A percentile compares a stretch with the other conserved stretches of the same genome.
Evolutionary conservation across 1,284 basidiomycete species (phyloP).

Genomic region (Irpex sp.): DNA sequence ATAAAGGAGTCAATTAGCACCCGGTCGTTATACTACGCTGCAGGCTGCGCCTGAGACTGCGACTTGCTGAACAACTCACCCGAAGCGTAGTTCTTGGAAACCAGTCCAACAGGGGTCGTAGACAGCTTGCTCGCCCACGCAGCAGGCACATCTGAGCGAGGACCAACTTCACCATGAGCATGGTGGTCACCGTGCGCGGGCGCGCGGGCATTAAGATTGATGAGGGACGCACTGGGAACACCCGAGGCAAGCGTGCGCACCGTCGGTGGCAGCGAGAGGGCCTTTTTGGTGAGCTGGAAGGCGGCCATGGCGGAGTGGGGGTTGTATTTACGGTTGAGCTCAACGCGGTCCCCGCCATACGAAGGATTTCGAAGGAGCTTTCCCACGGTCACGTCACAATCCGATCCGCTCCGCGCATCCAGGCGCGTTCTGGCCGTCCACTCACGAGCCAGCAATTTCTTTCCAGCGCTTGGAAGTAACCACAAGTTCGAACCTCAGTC

Average conservation of each 20-base stretch:
- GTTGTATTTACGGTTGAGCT: conserved; percentile 10
- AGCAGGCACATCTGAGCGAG: conserved; percentile 64
- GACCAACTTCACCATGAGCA: conserved; percentile 47
- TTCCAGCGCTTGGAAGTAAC: background rate
- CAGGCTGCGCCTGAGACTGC: background rate
- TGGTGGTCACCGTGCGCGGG: conserved; percentile 55
- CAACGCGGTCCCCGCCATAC: conserved; percentile 19
- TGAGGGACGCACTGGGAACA: conserved; percentile 59
- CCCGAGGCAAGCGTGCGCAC: conserved; percentile 73
- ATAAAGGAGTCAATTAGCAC: background rate
- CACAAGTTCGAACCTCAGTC: background rate
- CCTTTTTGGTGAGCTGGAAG: conserved; percentile 70
- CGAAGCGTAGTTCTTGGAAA: conserved; percentile 62
- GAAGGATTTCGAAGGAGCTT: conserved; percentile 3
- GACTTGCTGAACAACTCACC: conserved; percentile 44
- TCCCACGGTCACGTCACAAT: conserved; percentile 10
- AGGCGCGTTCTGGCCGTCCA: conserved; percentile 7
- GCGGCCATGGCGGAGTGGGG: conserved; percentile 47
- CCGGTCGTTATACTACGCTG: background rate
- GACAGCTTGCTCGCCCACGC: conserved; percentile 50
- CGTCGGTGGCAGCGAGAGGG: conserved; percentile 78
- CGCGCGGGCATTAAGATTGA: conserved; percentile 65
- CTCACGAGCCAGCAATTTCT: conserved; percentile 11
- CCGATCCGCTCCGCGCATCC: conserved; percentile 13
- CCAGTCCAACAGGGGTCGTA: conserved; percentile 46